Conservation (phyloP, 805 yeast genomes). For the Candida methanosorbosa region DNA sequence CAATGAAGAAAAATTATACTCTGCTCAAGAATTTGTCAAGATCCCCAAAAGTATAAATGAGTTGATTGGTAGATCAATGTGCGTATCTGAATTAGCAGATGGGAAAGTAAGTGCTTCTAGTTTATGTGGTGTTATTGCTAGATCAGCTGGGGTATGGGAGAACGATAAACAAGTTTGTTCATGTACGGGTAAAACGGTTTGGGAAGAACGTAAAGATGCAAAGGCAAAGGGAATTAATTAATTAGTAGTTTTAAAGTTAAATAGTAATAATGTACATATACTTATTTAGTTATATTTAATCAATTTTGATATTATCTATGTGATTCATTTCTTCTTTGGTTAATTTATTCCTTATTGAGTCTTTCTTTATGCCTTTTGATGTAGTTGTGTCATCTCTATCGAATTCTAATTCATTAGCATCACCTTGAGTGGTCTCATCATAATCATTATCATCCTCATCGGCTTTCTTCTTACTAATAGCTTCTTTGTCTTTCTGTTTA, state of each 20-base stretch:
- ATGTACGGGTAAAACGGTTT: slow-evolving; percentile 89
- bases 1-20: slow-evolving; percentile 23
- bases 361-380: too few species aligned
- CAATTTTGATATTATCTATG: slow-evolving; percentile 5
- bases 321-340: slow-evolving; percentile 1
- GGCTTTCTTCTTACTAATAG: not conserved
- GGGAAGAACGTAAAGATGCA: slow-evolving; percentile 91
- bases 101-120: slow-evolving; percentile 33
- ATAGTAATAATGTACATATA: too few species aligned
- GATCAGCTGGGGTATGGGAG: slow-evolving; percentile 97
- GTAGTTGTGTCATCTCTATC: too few species aligned
- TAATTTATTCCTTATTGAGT: not conserved
- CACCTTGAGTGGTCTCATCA: too few species aligned
- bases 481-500: not conserved
- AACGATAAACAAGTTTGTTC: slow-evolving; percentile 89
- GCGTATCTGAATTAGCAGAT: slow-evolving; percentile 33
- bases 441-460: slow-evolving; percentile 1
- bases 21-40: slow-evolving; percentile 38
- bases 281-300: too few species aligned
- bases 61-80: slow-evolving; percentile 63
- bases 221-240: slow-evolving; percentile 42
- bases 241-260: not conserved
- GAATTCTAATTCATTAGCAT: too few species aligned
- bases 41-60: slow-evolving; percentile 43
- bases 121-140: slow-evolving; percentile 82